Evolutionary conservation across 169 alveolate genomes (phyloP).

Genomic region (Plasmodium chabaudi): DNA sequence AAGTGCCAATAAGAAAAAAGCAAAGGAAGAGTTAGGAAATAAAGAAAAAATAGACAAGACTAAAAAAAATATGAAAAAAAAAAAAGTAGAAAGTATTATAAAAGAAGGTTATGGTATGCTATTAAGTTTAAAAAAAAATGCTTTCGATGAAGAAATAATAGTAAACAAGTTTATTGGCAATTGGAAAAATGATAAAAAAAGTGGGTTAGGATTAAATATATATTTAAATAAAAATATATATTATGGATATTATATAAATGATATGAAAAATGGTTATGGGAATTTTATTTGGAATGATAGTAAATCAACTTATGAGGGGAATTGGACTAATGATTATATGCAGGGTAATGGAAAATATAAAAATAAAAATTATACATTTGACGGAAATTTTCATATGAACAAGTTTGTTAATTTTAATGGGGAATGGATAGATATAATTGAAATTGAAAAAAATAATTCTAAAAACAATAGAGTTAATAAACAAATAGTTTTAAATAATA

Average conservation of each 20-base stretch:
- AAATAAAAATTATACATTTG: slow-evolving; percentile 29
- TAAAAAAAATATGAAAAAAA: slow-evolving; percentile 9
- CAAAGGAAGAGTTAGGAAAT: slow-evolving; percentile 3
- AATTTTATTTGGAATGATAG: slow-evolving; percentile 39
- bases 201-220: slow-evolving; percentile 70
- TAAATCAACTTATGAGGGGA: slow-evolving; percentile 53
- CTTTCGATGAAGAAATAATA: slow-evolving; percentile 34
- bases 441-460: slow-evolving; percentile 16
- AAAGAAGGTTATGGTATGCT: slow-evolving; percentile 65
- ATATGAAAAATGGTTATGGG: slow-evolving; percentile 65
- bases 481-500: neutral
- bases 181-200: slow-evolving; percentile 63
- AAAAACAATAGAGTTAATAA: neutral
- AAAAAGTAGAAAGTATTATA: slow-evolving; percentile 25
- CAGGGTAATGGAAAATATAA: slow-evolving; percentile 71
- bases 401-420: slow-evolving; percentile 37
- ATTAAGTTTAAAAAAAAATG: slow-evolving; percentile 38
- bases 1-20: slow-evolving; percentile 9
- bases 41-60: slow-evolving; percentile 40
- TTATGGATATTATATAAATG: slow-evolving; percentile 69
- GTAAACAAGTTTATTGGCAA: slow-evolving; percentile 57
- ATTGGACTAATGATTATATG: slow-evolving; percentile 40
- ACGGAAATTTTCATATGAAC: slow-evolving; percentile 51
- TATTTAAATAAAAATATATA: slow-evolving; percentile 50
- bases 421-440: slow-evolving; percentile 65